Base-by-base conservation (phyloP, 1,284 basidiomycete species). In the Neonothopanus nambi region DNA sequence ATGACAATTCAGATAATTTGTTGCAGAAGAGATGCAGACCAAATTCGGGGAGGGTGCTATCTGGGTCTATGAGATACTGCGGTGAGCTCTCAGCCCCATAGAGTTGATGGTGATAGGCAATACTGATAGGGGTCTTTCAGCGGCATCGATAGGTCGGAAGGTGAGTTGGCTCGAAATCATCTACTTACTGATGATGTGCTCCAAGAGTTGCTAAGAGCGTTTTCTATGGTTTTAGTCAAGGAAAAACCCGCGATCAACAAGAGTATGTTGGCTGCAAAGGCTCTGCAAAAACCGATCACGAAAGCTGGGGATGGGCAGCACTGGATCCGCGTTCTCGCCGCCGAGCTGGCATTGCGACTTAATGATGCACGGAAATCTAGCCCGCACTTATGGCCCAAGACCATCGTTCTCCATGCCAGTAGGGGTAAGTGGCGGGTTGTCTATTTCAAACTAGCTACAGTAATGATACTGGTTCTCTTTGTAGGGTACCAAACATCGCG, bases 201-300 rank as follows among this genome's bases (percentile, higher is more conserved):
- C n/a, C n/a, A n/a, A n/a, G n/a, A 33, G 9, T 33, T 33, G 30
- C 30, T 33, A 33, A 54, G 56, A 64, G n/a, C 61, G 67, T 55
- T 12, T 43, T 42, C 18, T 26, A 5, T 38, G 3, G 30, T 57
- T 35, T n/a, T 62, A 92, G 95, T 97, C 42, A 95, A 93, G 65
- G 90, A 93, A 63, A 93, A 94, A 67, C 79, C 89, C 3, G 75
- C 80, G 0, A 74, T 89, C 37, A 86, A 81, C 58, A 97, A 97
- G 73, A 94, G 91, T 59, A 98, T 98, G 95, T 74, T 94, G 48
- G 93, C 93, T 0, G 89, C 92, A 9, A 98, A 98, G 69, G 97
- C 96, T 64, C 81, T 96, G 20, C 84, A 87, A 0, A 84, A 85
- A 20, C 82, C 87, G 1, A 85, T 97, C 33, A 87, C 79, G 2